phyloP scores from a whole-genome alignment of 139 green algal species.

The Chlamydomonas eustigma region DNA sequence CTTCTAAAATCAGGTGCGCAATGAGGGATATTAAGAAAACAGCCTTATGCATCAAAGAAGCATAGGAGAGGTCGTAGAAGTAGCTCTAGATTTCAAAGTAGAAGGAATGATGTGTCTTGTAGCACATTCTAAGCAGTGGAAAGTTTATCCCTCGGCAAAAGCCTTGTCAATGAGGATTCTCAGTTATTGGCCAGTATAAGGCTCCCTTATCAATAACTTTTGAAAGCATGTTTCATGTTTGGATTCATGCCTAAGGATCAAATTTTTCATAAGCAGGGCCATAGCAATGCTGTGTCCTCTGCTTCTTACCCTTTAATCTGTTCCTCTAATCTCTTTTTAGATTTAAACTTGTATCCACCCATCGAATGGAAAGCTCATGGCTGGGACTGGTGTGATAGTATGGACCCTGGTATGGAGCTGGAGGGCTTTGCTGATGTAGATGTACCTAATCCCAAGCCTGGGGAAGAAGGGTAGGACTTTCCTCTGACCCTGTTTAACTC shows the following conservation, averaged over 20 bases:
- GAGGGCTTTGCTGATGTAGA: slow-evolving; percentile 41
- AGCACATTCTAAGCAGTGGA: no score
- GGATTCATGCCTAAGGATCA: no score
- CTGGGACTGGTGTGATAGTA: slow-evolving; percentile 61
- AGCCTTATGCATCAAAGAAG: background rate
- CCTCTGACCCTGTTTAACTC: background rate
- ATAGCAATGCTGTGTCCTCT: background rate
- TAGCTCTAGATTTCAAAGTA: no score
- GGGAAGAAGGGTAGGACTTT: slow-evolving; percentile 23
- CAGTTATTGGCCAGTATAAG: no score
- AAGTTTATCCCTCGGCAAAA: no score
- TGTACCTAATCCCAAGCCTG: slow-evolving; percentile 50
- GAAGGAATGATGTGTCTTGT: no score
- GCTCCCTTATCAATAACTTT: no score
- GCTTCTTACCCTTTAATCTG: slow-evolving; percentile 1
- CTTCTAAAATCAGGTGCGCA: slow-evolving; percentile 19
- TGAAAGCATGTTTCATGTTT: no score
- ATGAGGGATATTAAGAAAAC: background rate
- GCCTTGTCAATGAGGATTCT: no score
- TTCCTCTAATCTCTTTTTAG: slow-evolving; percentile 6
- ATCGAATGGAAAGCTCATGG: slow-evolving; percentile 51
- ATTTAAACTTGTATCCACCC: slow-evolving; percentile 52
- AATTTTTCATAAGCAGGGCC: no score
- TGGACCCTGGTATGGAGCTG: slow-evolving; percentile 48
- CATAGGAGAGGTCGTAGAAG: background rate